Percentiles rank a stretch among this genome's conserved stretches.
phyloP scores from a whole-genome alignment of 441 rosid species.

The Viola pubescens region DNA sequence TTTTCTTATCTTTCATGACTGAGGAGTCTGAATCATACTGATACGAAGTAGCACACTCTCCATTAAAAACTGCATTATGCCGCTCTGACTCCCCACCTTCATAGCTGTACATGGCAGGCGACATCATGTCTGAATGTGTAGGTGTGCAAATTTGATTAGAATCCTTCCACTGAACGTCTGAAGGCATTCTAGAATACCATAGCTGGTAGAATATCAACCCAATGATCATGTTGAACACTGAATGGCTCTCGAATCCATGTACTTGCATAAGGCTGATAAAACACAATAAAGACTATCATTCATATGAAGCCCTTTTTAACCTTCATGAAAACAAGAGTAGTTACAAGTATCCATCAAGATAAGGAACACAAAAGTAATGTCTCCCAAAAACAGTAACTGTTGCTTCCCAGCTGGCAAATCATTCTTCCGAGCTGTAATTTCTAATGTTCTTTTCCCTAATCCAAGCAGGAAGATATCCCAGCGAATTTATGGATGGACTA shows the following conservation, averaged over 20 bases:
- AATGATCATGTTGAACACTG: conserved; percentile 40
- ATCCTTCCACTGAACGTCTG: conserved; percentile 36
- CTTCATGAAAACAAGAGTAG: no score
- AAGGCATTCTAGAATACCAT: conserved; percentile 47
- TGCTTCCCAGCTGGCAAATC: no score
- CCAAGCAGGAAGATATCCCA: no score
- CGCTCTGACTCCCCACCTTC: conserved; percentile 23
- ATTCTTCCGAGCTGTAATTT: no score
- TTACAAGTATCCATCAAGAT: no score
- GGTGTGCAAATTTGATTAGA: conserved; percentile 18
- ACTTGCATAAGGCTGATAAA: conserved; percentile 51
- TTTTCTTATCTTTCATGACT: conserved; percentile 42
- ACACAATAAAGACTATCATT: conserved; percentile 11
- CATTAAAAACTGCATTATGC: conserved; percentile 24
- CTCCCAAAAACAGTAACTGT: no score
- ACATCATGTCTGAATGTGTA: conserved; percentile 23
- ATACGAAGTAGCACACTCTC: conserved; percentile 26
- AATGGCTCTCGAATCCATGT: conserved; percentile 38
- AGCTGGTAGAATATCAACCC: conserved; percentile 61
- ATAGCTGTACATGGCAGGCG: conserved; percentile 25
- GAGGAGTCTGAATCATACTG: conserved; percentile 47
- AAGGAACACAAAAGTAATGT: no score
- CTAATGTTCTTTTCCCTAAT: no score
- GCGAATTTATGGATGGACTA: no score
- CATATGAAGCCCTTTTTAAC: neutral